Evolutionary conservation across 2,329 filamentous ascomycete genomes (phyloP).

Genomic region (Pseudodiploospora longispora): DNA sequence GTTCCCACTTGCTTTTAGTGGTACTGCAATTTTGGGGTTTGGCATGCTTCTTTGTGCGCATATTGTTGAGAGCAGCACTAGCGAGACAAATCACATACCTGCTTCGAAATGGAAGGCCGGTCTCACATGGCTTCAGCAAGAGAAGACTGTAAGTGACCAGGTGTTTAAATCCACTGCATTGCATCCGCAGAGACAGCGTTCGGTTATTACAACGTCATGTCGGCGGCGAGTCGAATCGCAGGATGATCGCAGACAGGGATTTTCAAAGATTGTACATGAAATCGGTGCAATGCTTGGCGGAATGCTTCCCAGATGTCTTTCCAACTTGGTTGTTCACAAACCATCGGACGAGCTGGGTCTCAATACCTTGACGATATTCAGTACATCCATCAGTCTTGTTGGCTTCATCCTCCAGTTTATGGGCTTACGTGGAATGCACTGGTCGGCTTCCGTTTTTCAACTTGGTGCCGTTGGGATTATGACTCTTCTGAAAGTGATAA

Average conservation of each 20-base stretch:
- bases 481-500: not conserved
- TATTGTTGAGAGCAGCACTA: slow-evolving; percentile 23
- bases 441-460: slow-evolving; percentile 1
- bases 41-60: slow-evolving; percentile 23
- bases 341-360: too few species aligned
- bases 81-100: slow-evolving; percentile 13
- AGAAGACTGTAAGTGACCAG: not conserved
- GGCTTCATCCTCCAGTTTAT: slow-evolving; percentile 23
- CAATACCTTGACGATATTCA: not conserved
- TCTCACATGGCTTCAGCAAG: slow-evolving; percentile 21
- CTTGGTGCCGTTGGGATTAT: not conserved
- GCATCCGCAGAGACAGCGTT: not conserved
- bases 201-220: not conserved
- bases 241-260: too few species aligned
- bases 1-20: slow-evolving; percentile 16
- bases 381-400: slow-evolving; percentile 10
- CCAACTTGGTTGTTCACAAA: too few species aligned
- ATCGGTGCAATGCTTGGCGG: too few species aligned
- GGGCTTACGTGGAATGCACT: slow-evolving; percentile 9
- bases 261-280: too few species aligned
- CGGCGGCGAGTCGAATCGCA: not conserved
- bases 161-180: not conserved
- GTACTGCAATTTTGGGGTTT: slow-evolving; percentile 17
- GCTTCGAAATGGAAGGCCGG: not conserved
- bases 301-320: too few species aligned